phyloP scores from a whole-genome alignment of 169 alveolate genomes.

The Perkinsus olseni region DNA sequence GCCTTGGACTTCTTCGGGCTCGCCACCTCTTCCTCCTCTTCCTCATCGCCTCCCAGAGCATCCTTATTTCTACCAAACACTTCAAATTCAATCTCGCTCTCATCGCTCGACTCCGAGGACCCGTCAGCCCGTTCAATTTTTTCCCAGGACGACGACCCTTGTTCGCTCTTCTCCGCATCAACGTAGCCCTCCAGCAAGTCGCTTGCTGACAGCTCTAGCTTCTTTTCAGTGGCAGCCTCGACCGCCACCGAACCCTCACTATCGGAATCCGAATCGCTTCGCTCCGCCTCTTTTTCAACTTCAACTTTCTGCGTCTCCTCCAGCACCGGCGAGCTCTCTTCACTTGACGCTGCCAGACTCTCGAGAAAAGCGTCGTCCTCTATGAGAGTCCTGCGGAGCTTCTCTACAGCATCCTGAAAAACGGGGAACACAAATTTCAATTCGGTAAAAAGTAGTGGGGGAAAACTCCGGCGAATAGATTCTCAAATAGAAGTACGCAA shows the following conservation, averaged over 20 bases:
- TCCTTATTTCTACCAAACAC: neutral
- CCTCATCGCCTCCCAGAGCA: neutral
- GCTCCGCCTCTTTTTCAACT: neutral
- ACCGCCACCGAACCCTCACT: too few species aligned
- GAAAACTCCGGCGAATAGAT: too few species aligned
- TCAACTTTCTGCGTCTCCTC: neutral
- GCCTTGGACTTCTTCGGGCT: too few species aligned
- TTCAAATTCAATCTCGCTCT: neutral
- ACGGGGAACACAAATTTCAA: too few species aligned
- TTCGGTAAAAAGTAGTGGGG: too few species aligned
- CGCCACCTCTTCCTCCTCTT: neutral
- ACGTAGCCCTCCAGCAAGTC: neutral
- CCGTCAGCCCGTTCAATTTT: neutral
- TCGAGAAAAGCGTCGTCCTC: neutral
- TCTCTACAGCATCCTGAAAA: neutral
- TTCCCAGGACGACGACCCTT: neutral
- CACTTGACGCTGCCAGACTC: neutral
- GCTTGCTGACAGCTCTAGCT: neutral
- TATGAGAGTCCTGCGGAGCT: neutral
- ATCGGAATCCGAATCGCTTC: neutral
- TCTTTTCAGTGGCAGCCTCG: neutral
- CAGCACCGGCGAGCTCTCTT: neutral
- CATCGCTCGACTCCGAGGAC: neutral
- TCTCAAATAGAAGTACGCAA: too few species aligned
- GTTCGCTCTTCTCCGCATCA: neutral